Base-by-base conservation (phyloP, 768 basidiomycete genomes). In the Pilatotrama ljubarskyi region DNA sequence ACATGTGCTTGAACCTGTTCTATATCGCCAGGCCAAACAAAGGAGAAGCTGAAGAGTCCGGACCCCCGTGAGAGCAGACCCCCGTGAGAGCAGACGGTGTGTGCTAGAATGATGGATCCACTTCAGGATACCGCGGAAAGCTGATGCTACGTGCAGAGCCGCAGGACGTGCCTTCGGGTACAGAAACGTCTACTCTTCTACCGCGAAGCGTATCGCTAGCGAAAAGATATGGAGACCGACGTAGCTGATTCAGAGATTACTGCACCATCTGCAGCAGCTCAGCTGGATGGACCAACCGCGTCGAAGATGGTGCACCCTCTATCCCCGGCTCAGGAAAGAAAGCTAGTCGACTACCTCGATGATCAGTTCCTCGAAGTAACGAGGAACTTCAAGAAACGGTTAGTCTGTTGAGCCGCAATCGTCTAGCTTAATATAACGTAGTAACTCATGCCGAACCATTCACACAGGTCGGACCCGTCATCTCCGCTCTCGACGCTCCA, bases 351-450 rank as follows among this genome's bases (percentile, higher is more conserved):
- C 20, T 88, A 83, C 66, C 74, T 92, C 5, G 90, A 92, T 50
- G 82, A 82, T 18, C 70, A 78, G 55, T 85, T 91, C 64, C 75
- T 90, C 20, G 79, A 86, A 15, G 74, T 90, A 25, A 88, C 81
- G n/a, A 75, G 87, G 18, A 82, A 83, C 26, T 88, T 78, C 75
- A 91, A 87, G 74, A 92, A 90, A 74, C 84, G 91, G 90, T 90
- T 58, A 10, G 53, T 22, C n/a, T n/a, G n/a, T n/a, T n/a, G n/a
- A n/a, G n/a, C n/a, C n/a, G n/a, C n/a, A n/a, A n/a, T n/a, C n/a
- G n/a, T n/a, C n/a, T n/a, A n/a, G n/a, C n/a, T n/a, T n/a, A n/a
- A n/a, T n/a, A n/a, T n/a, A n/a, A n/a, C n/a, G n/a, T n/a, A n/a
- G n/a, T n/a, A n/a, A n/a, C n/a, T n/a, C n/a, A n/a, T 9, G n/a